Evolutionary conservation across 495 filamentous ascomycete species (phyloP), one percentile per base, ranked within the genome.

Genomic region (Glarea lozoyensis): DNA sequence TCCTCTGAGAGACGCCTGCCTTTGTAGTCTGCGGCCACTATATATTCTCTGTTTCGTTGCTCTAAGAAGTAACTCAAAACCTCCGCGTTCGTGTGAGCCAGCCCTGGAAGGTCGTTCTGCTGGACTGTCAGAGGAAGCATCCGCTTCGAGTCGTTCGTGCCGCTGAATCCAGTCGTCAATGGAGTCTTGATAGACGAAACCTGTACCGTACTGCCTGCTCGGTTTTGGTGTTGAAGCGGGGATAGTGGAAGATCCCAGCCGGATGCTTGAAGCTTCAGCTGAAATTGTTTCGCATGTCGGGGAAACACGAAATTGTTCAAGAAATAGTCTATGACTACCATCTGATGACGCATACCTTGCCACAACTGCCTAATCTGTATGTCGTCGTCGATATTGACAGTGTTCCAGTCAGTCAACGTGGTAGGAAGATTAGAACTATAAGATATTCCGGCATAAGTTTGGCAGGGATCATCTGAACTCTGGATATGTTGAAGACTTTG

Each of bases 281-380:
- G 48, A 43, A 76, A 78, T 42, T 74, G 67, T 40, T 66, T 70
- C 0, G 70, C 69, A 38, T 78, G 64, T 7, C 27, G 38, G 0
- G 73, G 73, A 32, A 78, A 78, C 6, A 76, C 72, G 40, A 74
- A 72, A 31, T 66, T 61, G 48, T 75, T 75, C 24, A 76, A 29
- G 41, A 65, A 78, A 49, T 70, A 66, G 42, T 78, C 62, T 24
- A 78, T 59, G 0, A 68, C 65, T 0, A 48, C 45, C 0, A 56
- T 45, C 11, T 61, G 61, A 22, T 55, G 56, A 0, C 62, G 61
- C 2, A 75, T 24, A 36, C 58, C 42, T 9, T 24, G 13, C 59
- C 66, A 69, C 4, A 76, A 38, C 39, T 68, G 57, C 7, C 60
- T 42, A 9, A 73, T 35, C 38, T 77, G 73, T 0, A 30, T 52